Evolutionary conservation across 2,329 filamentous ascomycete genomes (phyloP), one percentile per base, ranked within the genome.

Genomic region (Colletotrichum sp.): DNA sequence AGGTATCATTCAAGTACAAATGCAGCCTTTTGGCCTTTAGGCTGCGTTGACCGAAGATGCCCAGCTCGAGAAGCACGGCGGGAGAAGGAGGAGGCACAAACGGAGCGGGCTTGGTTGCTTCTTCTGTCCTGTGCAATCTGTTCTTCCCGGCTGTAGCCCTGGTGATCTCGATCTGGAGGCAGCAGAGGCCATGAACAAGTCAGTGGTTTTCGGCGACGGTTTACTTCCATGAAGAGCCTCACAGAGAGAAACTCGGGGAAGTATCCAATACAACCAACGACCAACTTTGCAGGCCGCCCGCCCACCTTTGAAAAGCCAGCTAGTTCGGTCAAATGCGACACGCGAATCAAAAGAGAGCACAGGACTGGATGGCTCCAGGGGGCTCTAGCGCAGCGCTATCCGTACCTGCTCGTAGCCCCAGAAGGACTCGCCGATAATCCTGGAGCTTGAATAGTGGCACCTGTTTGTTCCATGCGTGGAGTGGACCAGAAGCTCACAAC

Each of bases 401-500:
- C 28, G 28, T 9, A 60, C 67, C 26, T 62, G 18, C 26, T 66
- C 71, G 24, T 63, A 73, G 64, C 71, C 39, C 57, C 66, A 70
- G 57, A 64, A 66, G 68, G 68, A 16, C 68, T 65, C 49, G 44
- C 49, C 72, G 34, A 75, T 32, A 60, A 66, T 75, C 69, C 36
- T 71, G 62, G 62, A 75, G 72, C 72, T 72, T 72, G 72, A 75
- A 72, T 39, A 72, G 69, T 72, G 72, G 69, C 32, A 26, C 44
- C 44, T 21, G n/a, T 21, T 49, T n/a, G 39, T 49, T 49, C 39
- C 68, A 26, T 57, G 34, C 9, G 60, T 9, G 24, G 30, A 34
- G 39, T 66, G 36, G 63, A 52, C 63, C 63, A 28, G 57, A 59
- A 52, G 28, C 59, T 63, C 60, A 49, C 13, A 28, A 21, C 28